A percentile compares a stretch with the other conserved stretches of the same genome.
These are phyloP conservation scores for Sclerotinia subarctica DNA, from an alignment of 2,329 filamentous ascomycete genomes.

Conservation along the genomic window DNA sequence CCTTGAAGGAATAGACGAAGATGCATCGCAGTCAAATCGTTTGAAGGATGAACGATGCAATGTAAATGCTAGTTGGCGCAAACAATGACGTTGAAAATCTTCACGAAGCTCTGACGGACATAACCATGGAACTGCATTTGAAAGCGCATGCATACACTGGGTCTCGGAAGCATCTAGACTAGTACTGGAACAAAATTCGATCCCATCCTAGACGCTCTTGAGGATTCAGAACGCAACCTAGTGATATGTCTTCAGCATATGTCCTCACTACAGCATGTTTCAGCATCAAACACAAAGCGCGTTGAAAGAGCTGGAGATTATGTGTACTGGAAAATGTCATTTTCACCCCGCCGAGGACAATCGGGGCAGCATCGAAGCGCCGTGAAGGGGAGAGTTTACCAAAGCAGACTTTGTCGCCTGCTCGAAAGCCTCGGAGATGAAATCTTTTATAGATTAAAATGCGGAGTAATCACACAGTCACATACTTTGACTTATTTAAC, in stretches of 20 bases:
- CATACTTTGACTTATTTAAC: background rate
- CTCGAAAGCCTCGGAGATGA: background rate
- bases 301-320: background rate
- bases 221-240: background rate
- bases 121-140: background rate
- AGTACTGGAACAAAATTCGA: background rate
- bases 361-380: background rate
- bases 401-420: background rate
- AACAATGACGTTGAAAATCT: no score
- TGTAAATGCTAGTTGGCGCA: no score
- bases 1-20: no score
- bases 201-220: background rate
- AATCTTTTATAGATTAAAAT: background rate
- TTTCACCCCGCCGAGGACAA: background rate
- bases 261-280: background rate
- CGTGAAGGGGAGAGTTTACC: background rate
- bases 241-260: background rate
- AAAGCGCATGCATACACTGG: background rate
- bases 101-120: background rate
- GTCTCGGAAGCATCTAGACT: background rate
- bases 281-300: background rate
- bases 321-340: background rate
- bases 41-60: no score
- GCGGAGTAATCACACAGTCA: background rate
- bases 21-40: no score